Evolutionary conservation across 805 yeast species (phyloP), one percentile per base, ranked within the genome.

Genomic region (Sporopachydermia lactativora): DNA sequence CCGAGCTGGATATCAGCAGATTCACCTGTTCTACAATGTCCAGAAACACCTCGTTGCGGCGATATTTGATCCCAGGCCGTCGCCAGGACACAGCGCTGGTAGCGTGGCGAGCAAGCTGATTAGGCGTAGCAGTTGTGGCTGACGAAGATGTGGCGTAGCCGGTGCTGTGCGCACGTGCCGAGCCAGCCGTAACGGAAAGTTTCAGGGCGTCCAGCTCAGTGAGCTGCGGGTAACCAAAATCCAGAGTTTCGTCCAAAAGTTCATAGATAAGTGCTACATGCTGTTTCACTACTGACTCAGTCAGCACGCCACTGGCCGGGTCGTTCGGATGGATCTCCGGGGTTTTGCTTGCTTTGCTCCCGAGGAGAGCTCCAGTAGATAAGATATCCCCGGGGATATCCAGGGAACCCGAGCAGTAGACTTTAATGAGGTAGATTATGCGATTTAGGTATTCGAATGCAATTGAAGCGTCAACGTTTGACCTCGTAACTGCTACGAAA

Each of bases 401-500:
- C 13, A 24, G 8, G n/a, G n/a, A 8, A 18, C 36, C 34, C 19
- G 47, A 45, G 39, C 65, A 55, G 46, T 67, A 69, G 15, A 60
- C 60, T 39, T 65, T 59, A 41, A 85, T 60, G 2, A 84, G 52
- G 4, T 62, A 58, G 41, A 74, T 71, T 17, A 89, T 61, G 43
- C 71, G 70, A 60, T 75, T 75, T 16, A 89, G 60, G 51, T 81
- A 83, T 61, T 89, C 96, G 53, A 86, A 73, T 1, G 88, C 72
- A 3, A 75, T 57, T 1, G 86, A 73, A 24, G 88, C 86, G 54
- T 89, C 96, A 31, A 79, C 83, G 54, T 89, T 92, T 36, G 85
- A 78, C 46, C 96, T 70, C 1, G 94, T 75, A n/a, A 88, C 86
- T 0, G 88, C 94, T 6, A 88, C 94, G 5, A 85, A 51, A 81